Base-by-base conservation (phyloP, 2,329 filamentous ascomycete species). In the Hymenotorrendiella dingleyae region DNA sequence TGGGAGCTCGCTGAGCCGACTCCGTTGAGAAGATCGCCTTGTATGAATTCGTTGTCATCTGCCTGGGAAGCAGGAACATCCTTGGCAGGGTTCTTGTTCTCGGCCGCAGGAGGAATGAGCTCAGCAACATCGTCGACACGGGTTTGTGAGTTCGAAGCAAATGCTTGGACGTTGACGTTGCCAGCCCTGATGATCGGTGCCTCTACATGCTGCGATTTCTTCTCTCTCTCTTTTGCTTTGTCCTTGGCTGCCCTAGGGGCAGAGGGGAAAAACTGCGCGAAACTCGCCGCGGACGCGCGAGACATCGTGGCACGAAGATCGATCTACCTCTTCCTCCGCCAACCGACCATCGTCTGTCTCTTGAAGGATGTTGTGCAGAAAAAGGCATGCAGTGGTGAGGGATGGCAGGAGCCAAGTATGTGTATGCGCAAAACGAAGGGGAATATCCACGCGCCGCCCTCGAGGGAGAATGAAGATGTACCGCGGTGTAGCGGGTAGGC, bases 241-340 rank as follows among this genome's bases (percentile, higher is more conserved):
- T 77, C 72, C 64, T 71, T 71, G 43, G 73, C 71, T 45, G 59
- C 56, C 36, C 56, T 58, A 55, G 86, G 84, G 61, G 84, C 86
- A 63, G 83, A 80, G 56, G 84, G 85, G 67, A 89, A 90, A 75
- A 88, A 93, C 69, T 89, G 81, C 69, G 84, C 85, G 74, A 89
- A 90, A 70, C 82, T 82, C 71, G 84, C 82, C 66, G 73, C 72
- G 49, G 76, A 74, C 64, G 82, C 78, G 72, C 85, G 86, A 80
- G 86, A 86, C 84, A 86, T 86, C 70, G 70, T 81, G 73, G 61
- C 42, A 54, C 52, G 52, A 44, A 49, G 34, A 64, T 52, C 49
- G 46, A 54, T 60, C 56, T 62, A 61, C 53, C 58, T 52, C 55
- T 42, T 43, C 50, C 50, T 45, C 54, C 57, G 47, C 49, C 54